These are phyloP conservation scores for Paramyrothecium sp. DNA, from an alignment of 2,329 filamentous ascomycete genomes.

Conservation along the genomic window DNA sequence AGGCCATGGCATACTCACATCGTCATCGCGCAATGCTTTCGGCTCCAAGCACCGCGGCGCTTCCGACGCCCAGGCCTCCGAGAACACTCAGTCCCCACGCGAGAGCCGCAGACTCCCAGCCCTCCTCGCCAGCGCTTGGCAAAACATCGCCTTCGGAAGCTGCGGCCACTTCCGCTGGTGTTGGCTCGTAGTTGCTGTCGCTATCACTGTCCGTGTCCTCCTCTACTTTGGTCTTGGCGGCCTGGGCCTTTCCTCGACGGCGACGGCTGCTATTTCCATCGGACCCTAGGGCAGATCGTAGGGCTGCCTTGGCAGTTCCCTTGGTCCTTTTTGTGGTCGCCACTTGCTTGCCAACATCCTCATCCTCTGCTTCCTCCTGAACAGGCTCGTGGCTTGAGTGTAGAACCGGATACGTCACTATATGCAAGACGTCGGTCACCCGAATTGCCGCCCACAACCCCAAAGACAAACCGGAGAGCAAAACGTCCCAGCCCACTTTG, in stretches of 20 bases:
- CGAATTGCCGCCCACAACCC: conserved; percentile 57
- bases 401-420: conserved; percentile 39
- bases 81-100: conserved; percentile 43
- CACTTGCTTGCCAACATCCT: background rate
- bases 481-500: conserved; percentile 56
- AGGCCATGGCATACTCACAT: background rate
- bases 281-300: background rate
- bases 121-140: conserved; percentile 19
- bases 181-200: conserved; percentile 37
- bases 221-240: conserved; percentile 15
- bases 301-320: background rate
- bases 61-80: conserved; percentile 42
- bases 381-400: conserved; percentile 24
- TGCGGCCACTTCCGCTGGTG: conserved; percentile 25
- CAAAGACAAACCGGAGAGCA: conserved; percentile 53
- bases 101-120: conserved; percentile 44
- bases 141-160: conserved; percentile 39
- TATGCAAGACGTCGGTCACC: conserved; percentile 46
- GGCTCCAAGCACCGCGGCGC: conserved; percentile 44
- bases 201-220: conserved; percentile 10
- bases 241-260: background rate
- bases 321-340: background rate
- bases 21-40: conserved; percentile 40
- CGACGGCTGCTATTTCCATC: background rate
- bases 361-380: background rate